These are phyloP conservation scores for Chaetomium globosum DNA, from an alignment of 2,329 filamentous ascomycete species.

Conservation along the genomic window DNA sequence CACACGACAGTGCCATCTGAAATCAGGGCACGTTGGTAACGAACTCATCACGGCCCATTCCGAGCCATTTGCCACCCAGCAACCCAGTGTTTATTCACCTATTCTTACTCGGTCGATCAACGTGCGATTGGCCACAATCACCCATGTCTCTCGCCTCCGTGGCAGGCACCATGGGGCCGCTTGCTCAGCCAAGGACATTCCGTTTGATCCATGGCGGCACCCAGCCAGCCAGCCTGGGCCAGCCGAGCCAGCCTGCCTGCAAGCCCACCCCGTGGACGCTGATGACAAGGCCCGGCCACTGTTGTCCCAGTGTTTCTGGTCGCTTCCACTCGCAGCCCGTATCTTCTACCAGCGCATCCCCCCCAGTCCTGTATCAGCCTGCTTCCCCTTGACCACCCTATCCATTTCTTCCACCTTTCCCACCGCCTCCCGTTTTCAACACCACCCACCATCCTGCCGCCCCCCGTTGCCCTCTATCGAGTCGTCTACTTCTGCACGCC, in stretches of 20 bases:
- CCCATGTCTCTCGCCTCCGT: constrained; percentile 31
- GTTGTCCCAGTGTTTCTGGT: constrained; percentile 35
- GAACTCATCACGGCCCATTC: too few species aligned
- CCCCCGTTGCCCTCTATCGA: constrained; percentile 24
- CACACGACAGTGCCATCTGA: constrained; percentile 29
- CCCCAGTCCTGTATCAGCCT: constrained; percentile 16
- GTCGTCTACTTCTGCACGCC: constrained; percentile 37
- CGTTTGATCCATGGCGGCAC: constrained; percentile 32
- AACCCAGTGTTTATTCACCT: constrained; percentile 32
- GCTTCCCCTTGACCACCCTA: constrained; percentile 19
- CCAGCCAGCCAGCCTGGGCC: constrained; percentile 19
- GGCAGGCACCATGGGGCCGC: constrained; percentile 30
- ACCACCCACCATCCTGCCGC: constrained; percentile 26
- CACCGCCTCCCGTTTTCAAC: constrained; percentile 31
- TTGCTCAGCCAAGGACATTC: constrained; percentile 28
- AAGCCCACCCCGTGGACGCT: constrained; percentile 14
- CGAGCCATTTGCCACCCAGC: background rate
- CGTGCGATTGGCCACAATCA: constrained; percentile 25
- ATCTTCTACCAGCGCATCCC: constrained; percentile 31
- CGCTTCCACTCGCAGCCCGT: constrained; percentile 35
- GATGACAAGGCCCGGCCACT: constrained; percentile 31
- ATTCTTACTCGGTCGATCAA: constrained; percentile 27
- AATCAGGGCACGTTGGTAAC: constrained; percentile 23
- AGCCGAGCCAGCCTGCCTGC: constrained; percentile 8
- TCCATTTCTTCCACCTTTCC: constrained; percentile 4